Base-by-base conservation (phyloP, 2,329 filamentous ascomycete genomes). In the Aspergillus bombycis region DNA sequence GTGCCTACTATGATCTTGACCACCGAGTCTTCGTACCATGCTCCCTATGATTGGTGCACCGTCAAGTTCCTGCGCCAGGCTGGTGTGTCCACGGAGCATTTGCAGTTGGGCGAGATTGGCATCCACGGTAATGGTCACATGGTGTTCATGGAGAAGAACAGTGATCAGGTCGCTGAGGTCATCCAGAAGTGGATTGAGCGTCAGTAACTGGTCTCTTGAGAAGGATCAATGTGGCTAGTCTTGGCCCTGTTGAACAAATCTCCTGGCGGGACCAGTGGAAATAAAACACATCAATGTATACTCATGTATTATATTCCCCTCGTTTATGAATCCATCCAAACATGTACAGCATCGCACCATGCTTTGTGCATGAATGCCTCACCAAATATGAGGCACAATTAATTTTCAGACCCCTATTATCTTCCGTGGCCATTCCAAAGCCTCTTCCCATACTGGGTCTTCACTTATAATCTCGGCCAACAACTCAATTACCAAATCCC, bases 101-200 rank as follows among this genome's bases (percentile, higher is more conserved):
- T 85, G 41, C 74, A 79, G 57, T 75, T 88, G 52, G 79, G 75
- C 0, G 72, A 82, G 0, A 61, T 75, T 1, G 79, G 78, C 0
- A 80, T 87, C 1, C 70, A 74, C 26, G 86, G 86, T 0, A 88
- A 88, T 63, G 85, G 84, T 0, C 85, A 87, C 67, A 79, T 88
- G 62, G 65, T 74, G 34, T 74, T 75, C 48, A 46, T 74, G 36
- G 73, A 74, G 63, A 64, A 64, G 62, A 74, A 75, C 45, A 74
- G 65, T 32, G 67, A 70, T 21, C n/a, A 46, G 2, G 61, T 70
- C 21, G 67, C 67, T 7, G 55, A n/a, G 12, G 28, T 54, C n/a
- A 32, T 67, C 11, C 65, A 63, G 30, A 36, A 56, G 21, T 63
- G 60, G 62, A 67, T 67, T 53, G 58, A 61, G 21, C 16, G 52